A percentile compares a stretch with the other conserved stretches of the same genome.
These are phyloP conservation scores for Ramaria rubella DNA, from an alignment of 768 basidiomycete species.

Conservation along the genomic window DNA sequence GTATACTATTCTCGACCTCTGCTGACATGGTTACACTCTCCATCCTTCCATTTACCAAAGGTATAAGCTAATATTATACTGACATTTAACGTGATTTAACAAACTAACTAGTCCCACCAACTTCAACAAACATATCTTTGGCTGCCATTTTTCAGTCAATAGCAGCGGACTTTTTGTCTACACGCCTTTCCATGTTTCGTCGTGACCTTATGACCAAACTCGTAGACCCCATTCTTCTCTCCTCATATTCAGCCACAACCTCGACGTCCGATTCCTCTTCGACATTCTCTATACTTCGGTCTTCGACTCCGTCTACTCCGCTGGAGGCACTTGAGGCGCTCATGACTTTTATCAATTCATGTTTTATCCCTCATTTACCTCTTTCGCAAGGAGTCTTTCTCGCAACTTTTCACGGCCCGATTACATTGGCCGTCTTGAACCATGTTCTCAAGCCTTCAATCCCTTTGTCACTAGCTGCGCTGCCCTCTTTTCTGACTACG, in stretches of 20 bases:
- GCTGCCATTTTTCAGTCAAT: constrained; percentile 53
- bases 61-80: constrained; percentile 31
- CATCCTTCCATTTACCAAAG: constrained; percentile 46
- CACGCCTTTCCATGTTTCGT: constrained; percentile 53
- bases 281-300: constrained; percentile 36
- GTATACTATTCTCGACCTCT: constrained; percentile 37
- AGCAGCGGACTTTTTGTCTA: constrained; percentile 44
- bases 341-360: constrained; percentile 54
- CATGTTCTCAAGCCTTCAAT: constrained; percentile 63
- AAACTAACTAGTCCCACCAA: constrained; percentile 47
- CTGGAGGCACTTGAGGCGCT: constrained; percentile 51
- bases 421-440: constrained; percentile 55
- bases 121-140: constrained; percentile 44
- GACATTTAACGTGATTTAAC: neutral
- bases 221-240: constrained; percentile 51
- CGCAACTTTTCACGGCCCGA: constrained; percentile 53
- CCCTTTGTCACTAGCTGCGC: constrained; percentile 52
- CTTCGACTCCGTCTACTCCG: constrained; percentile 27
- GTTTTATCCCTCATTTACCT: constrained; percentile 55
- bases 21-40: constrained; percentile 35
- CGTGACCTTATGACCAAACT: constrained; percentile 57
- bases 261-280: constrained; percentile 29
- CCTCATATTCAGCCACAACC: constrained; percentile 40
- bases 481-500: constrained; percentile 58
- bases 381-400: constrained; percentile 39